phyloP scores from a whole-genome alignment of 108 stramenopile species.

The Cylindrotheca closterium region DNA sequence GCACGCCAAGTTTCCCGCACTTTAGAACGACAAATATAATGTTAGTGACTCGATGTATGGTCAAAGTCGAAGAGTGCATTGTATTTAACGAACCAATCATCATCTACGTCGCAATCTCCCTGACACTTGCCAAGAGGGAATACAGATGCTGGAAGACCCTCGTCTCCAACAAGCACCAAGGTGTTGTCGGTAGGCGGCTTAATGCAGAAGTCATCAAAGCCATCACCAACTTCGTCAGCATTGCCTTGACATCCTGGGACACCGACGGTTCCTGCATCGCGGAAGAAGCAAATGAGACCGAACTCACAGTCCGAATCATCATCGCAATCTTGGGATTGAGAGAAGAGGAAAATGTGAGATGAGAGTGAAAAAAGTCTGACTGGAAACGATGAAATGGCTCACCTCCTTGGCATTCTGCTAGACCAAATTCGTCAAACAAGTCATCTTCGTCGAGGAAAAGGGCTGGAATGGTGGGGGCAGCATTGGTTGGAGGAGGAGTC shows the following conservation, averaged over 20 bases:
- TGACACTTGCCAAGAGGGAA: background rate
- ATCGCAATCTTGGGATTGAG: constrained; percentile 22
- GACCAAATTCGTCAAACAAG: background rate
- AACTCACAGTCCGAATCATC: constrained; percentile 18
- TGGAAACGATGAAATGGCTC: background rate
- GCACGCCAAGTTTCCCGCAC: background rate
- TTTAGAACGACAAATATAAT: too few species aligned
- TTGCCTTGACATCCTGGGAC: constrained; percentile 35
- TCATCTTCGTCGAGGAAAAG: background rate
- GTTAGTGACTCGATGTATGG: too few species aligned
- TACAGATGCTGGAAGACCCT: background rate
- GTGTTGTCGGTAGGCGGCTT: background rate
- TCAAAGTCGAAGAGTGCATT: too few species aligned
- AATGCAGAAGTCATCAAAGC: constrained; percentile 22
- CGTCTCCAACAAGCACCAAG: background rate
- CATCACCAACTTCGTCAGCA: background rate
- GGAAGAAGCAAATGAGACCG: constrained; percentile 25
- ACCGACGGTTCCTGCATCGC: constrained; percentile 5
- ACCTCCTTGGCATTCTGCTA: background rate
- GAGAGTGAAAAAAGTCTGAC: background rate
- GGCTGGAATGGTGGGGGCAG: background rate
- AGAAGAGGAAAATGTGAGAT: background rate
- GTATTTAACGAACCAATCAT: too few species aligned
- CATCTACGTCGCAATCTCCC: background rate
- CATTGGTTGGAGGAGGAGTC: too few species aligned